Evolutionary conservation across 2,329 filamentous ascomycete species (phyloP).

Genomic region (Mycosphaerella sp.): DNA sequence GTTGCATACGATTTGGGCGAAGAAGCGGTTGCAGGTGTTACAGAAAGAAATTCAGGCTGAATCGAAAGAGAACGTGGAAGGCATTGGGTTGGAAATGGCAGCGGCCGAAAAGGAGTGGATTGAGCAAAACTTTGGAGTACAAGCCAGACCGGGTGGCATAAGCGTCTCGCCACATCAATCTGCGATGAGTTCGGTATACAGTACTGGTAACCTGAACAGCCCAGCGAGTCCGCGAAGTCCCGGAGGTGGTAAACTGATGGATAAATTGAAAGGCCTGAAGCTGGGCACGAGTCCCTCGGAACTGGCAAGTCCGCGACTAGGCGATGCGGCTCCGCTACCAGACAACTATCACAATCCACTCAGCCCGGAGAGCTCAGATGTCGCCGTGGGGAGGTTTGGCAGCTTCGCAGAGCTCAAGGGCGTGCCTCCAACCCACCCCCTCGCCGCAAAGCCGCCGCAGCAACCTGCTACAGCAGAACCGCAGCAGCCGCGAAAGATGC

Average conservation of each 20-base stretch:
- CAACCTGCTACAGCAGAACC: constrained; percentile 25
- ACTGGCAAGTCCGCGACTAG: constrained; percentile 11
- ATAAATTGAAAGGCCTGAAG: constrained; percentile 74
- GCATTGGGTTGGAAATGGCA: constrained; percentile 78
- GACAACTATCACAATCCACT: constrained; percentile 44
- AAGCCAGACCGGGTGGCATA: constrained; percentile 38
- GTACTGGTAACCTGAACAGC: constrained; percentile 36
- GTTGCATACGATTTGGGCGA: constrained; percentile 85
- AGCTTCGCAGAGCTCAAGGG: constrained; percentile 55
- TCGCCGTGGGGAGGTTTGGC: constrained; percentile 56
- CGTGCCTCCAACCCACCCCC: constrained; percentile 31
- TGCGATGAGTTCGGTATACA: constrained; percentile 29
- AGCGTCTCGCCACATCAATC: constrained; percentile 27
- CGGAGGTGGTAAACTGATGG: constrained; percentile 62
- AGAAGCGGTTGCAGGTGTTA: constrained; percentile 68
- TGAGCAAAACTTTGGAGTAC: constrained; percentile 67
- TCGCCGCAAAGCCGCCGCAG: constrained; percentile 41
- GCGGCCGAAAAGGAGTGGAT: constrained; percentile 81
- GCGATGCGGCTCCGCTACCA: constrained; percentile 12
- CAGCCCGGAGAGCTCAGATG: constrained; percentile 57
- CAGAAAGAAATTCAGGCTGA: constrained; percentile 71
- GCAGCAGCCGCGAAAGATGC: constrained; percentile 21
- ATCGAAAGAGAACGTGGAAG: constrained; percentile 67
- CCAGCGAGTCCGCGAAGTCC: constrained; percentile 57
- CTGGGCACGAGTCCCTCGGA: constrained; percentile 59